Evolutionary conservation across 192 early-diverging fungal genomes (phyloP), one percentile per base, ranked within the genome.

Genomic region (Phlyctochytrium arcticum): DNA sequence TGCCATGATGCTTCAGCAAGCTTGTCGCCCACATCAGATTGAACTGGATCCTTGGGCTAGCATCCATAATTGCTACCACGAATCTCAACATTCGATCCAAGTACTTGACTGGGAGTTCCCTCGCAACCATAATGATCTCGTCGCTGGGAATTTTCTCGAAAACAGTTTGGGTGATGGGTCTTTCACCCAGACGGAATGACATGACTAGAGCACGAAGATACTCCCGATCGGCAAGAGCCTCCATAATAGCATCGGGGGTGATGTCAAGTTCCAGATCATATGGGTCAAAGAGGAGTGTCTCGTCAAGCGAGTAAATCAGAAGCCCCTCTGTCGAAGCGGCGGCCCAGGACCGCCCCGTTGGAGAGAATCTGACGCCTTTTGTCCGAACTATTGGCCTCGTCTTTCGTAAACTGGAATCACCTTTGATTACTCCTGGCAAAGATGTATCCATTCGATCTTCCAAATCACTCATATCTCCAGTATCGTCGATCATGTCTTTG

Each of bases 181-280:
- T 73, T 69, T 98, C 96, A 60, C 96, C 96, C 30, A 99, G 84
- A 4, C 95, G 80, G 80, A 99, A 93, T 0, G 94, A 81, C 87
- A 96, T 96, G 31, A 95, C 85, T 32, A 99, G 72, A 5, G 95
- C 88, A 32, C 87, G 86, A 51, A 95, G 74, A 73, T 93, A 93
- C 42, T 98, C 92, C 65, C 84, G 72, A 39, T 80, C 80, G 4
- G 27, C 24, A 29, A 95, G 70, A n/a, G 89, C 85, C 51, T 85
- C 88, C 29, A 86, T 57, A 26, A 96, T 89, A 0, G 90, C 80
- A 23, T 87, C 89, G 1, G 98, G 96, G 1, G 96, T 98, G 31
- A 99, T 92, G 68, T 96, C 90, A 32, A 95, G 85, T 66, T 98
- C 96, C 3, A 99, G 85, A 76, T 99, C 95, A 73, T 95, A 98